phyloP scores from a whole-genome alignment of 306 rosid species.

The Delonix regia region DNA sequence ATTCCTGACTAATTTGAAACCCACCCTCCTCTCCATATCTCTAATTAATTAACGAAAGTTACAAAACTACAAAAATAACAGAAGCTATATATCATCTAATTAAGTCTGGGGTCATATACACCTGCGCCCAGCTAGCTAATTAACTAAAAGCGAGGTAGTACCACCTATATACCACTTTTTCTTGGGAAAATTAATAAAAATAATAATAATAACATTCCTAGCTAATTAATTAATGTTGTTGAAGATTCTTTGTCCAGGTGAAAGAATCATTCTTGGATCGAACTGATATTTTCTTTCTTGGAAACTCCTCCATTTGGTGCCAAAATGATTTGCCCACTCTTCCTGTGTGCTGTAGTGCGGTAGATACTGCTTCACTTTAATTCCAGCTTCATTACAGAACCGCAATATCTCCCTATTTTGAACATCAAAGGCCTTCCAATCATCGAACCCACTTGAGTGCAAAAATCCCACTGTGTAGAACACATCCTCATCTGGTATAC shows the following conservation, averaged over 20 bases:
- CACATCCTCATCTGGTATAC: slow-evolving; percentile 76
- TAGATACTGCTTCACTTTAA: slow-evolving; percentile 77
- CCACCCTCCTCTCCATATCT: neutral
- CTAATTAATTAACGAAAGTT: neutral
- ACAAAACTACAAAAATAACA: neutral
- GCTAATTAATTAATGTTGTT: slow-evolving; percentile 4
- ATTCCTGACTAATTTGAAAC: neutral
- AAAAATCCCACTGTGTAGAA: slow-evolving; percentile 80
- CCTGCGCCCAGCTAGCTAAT: slow-evolving; percentile 23
- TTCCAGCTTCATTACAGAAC: slow-evolving; percentile 59
- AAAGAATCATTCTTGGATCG: slow-evolving; percentile 83
- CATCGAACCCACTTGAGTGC: slow-evolving; percentile 72
- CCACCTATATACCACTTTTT: slow-evolving; percentile 15
- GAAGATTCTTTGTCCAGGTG: slow-evolving; percentile 91
- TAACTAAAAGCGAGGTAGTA: neutral
- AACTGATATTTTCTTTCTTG: slow-evolving; percentile 59
- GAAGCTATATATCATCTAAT: slow-evolving; percentile 18
- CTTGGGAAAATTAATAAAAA: slow-evolving; percentile 1
- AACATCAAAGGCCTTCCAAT: slow-evolving; percentile 64
- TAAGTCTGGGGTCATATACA: neutral
- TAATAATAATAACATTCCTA: neutral
- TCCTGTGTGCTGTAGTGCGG: slow-evolving; percentile 53
- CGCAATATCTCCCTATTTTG: slow-evolving; percentile 69
- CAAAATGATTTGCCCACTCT: slow-evolving; percentile 82
- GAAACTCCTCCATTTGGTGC: slow-evolving; percentile 69